phyloP scores from a whole-genome alignment of 2,329 filamentous ascomycete genomes.

The Colletotrichum tabaci region DNA sequence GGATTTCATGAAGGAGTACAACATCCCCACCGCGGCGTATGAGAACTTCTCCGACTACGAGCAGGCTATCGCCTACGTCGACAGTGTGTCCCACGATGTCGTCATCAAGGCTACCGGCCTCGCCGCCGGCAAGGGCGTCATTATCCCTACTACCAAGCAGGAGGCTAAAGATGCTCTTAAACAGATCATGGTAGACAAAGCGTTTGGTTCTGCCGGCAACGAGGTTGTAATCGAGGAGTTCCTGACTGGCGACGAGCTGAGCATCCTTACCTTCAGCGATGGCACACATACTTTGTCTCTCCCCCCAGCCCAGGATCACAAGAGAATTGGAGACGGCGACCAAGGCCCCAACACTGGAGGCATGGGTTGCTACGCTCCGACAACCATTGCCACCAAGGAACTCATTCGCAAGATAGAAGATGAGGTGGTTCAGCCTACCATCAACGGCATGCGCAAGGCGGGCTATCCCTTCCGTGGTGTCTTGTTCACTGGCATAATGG shows the following conservation, averaged over 20 bases:
- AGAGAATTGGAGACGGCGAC: slow-evolving; percentile 78
- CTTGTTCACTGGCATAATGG: slow-evolving; percentile 88
- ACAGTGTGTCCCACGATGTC: slow-evolving; percentile 69
- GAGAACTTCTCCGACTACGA: slow-evolving; percentile 77
- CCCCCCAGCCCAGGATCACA: slow-evolving; percentile 81
- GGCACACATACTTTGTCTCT: slow-evolving; percentile 75
- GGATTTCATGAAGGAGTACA: slow-evolving; percentile 82
- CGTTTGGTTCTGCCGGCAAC: slow-evolving; percentile 77
- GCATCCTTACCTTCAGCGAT: slow-evolving; percentile 78
- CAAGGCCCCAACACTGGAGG: slow-evolving; percentile 81
- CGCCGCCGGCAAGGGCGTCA: slow-evolving; percentile 79
- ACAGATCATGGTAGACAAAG: slow-evolving; percentile 77
- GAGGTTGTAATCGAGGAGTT: slow-evolving; percentile 83
- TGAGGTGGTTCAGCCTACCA: slow-evolving; percentile 73
- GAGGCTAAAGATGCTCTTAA: slow-evolving; percentile 75
- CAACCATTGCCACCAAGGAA: slow-evolving; percentile 66
- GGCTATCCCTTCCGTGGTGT: slow-evolving; percentile 78
- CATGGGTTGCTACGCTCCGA: slow-evolving; percentile 82
- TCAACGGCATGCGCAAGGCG: slow-evolving; percentile 79
- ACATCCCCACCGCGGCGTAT: slow-evolving; percentile 82
- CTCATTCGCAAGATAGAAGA: slow-evolving; percentile 71
- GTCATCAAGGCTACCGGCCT: slow-evolving; percentile 84
- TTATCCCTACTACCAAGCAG: slow-evolving; percentile 58
- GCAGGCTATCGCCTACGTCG: slow-evolving; percentile 73
- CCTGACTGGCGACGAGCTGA: slow-evolving; percentile 78